Percentiles rank a stretch among this genome's conserved stretches.
Evolutionary conservation across 371 early-diverging fungal species (phyloP).

Genomic region (Fennellomyces sp.): DNA sequence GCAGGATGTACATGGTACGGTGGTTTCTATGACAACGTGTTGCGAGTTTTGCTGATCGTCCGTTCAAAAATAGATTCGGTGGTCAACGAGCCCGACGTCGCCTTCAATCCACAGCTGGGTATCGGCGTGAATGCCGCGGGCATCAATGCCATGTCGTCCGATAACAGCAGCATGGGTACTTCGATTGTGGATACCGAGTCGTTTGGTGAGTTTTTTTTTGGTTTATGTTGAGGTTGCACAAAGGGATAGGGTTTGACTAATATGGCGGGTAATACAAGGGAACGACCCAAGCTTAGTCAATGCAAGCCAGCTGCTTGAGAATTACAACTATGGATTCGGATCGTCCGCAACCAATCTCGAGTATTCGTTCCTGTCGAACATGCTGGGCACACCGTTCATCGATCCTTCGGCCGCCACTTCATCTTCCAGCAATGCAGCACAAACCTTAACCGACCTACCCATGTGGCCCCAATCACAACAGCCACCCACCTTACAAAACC

Average conservation of each 20-base stretch:
- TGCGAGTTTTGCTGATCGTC: not conserved
- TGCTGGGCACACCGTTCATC: conserved; percentile 59
- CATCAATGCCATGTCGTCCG: not conserved
- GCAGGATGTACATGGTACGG: conserved; percentile 46
- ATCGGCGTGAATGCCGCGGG: not conserved
- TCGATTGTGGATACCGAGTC: conserved; percentile 3
- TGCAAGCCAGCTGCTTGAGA: not conserved
- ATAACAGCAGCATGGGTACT: conserved; percentile 2
- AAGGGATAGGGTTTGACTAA: not conserved
- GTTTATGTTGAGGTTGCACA: not conserved
- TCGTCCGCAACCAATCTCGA: conserved; percentile 88
- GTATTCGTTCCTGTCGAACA: conserved; percentile 82
- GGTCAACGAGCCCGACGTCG: not conserved
- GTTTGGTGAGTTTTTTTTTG: conserved; percentile 2
- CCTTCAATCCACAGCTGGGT: not conserved
- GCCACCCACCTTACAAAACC: not conserved
- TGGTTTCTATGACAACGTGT: not conserved
- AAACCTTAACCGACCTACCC: not conserved
- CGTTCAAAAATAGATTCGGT: not conserved
- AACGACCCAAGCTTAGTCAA: conserved; percentile 2
- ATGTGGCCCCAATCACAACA: not conserved
- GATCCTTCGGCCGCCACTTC: too few species aligned
- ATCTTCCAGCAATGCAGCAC: not conserved
- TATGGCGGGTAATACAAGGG: not conserved
- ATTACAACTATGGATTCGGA: conserved; percentile 67